Evolutionary conservation across 2,329 filamentous ascomycete species (phyloP).

Genomic region (Colletotrichum aenigma): DNA sequence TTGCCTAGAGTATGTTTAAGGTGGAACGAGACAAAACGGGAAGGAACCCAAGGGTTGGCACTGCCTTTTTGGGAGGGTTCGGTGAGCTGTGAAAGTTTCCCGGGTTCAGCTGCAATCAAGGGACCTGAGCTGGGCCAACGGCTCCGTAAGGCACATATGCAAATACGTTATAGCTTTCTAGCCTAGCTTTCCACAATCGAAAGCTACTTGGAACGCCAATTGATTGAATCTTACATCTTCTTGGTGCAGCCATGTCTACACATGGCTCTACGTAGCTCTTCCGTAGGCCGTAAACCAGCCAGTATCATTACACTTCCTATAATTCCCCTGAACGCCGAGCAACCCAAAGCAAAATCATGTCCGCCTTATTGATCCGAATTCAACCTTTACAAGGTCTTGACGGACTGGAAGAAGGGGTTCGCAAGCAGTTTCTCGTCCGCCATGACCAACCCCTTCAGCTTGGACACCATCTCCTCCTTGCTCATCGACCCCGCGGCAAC

Average conservation of each 20-base stretch:
- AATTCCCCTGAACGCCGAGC: not conserved
- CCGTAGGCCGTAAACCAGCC: not conserved
- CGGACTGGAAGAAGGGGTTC: slow-evolving; percentile 74
- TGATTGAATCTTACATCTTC: not conserved
- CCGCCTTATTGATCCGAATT: not conserved
- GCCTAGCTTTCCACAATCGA: not conserved
- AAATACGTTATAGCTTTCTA: not conserved
- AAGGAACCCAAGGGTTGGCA: not conserved
- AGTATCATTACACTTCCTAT: not conserved
- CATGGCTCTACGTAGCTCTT: not conserved
- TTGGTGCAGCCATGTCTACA: not conserved
- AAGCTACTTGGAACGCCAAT: not conserved
- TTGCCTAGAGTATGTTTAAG: not conserved
- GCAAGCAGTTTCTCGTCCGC: slow-evolving; percentile 68
- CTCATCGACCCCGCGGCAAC: slow-evolving; percentile 64
- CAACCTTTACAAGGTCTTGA: slow-evolving; percentile 53
- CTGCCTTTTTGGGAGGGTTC: not conserved
- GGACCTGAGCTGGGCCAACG: not conserved
- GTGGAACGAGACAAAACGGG: fast-evolving
- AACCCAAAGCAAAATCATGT: not conserved
- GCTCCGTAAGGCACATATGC: not conserved
- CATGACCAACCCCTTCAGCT: slow-evolving; percentile 80
- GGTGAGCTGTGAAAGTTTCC: not conserved
- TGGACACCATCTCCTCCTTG: slow-evolving; percentile 77
- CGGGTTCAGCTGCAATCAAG: not conserved